Evolutionary conservation across 495 filamentous ascomycete genomes (phyloP), one percentile per base, ranked within the genome.

Genomic region (Amorphotheca resinae): DNA sequence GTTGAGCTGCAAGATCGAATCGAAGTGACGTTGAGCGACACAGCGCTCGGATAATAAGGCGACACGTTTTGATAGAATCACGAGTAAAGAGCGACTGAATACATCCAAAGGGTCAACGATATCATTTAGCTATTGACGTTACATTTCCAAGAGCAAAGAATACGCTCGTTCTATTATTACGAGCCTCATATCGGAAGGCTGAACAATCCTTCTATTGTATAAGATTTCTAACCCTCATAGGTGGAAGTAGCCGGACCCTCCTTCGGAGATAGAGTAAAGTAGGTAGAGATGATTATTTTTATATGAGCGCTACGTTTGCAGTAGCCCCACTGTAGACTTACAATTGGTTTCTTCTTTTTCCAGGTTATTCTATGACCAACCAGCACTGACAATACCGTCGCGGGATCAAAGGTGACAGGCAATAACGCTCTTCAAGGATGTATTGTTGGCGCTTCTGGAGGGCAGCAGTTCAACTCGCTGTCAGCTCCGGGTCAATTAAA

Each of bases 401-500:
- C 25, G 26, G 25, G 14, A 45, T 45, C 33, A 33, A 45, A 21
- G 38, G 7, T 18, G 6, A 38, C n/a, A 9, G 30, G n/a, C 12
- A 22, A 21, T 17, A 22, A 31, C 14, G 17, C 16, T 17, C 8
- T 18, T 17, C 34, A 17, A 37, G 11, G 34, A 9, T 37, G 18
- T 34, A 28, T 5, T 16, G n/a, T 43, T 33, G 28, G 41, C 33
- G 45, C 45, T 25, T 40, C 4, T 17, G 36, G 38, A 37, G 34
- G 15, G 34, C 17, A 12, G 41, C 21, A 33, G 33, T 34, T 22
- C 30, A 38, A 39, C 17, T 32, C 16, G 31, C 45, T 45, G 26
- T 44, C 22, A 45, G 36, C 33, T 36, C 38, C 39, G 18, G 41
- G 38, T 49, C 45, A 49, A 52, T 48, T 22, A 40, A 38, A 4